Percentiles rank a stretch among this genome's conserved stretches.
phyloP scores from a whole-genome alignment of 2,329 filamentous ascomycete species.

The Pestalotiopsis sp. region DNA sequence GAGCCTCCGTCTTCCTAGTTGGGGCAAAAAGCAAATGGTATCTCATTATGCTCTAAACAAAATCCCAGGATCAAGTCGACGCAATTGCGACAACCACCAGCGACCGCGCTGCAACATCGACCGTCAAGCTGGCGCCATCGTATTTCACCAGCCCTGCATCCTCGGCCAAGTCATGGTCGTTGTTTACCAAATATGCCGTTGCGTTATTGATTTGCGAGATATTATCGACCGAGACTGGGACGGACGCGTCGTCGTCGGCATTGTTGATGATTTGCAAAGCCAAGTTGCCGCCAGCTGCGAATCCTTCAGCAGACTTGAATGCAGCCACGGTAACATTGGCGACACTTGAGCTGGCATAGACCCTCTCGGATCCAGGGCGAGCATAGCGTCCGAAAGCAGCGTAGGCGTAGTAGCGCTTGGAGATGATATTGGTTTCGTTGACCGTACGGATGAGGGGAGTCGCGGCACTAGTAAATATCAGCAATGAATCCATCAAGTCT shows the following conservation, averaged over 20 bases:
- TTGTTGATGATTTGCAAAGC: slow-evolving; percentile 7
- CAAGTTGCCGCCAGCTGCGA: slow-evolving; percentile 1
- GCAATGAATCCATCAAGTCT: not conserved
- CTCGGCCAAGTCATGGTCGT: slow-evolving; percentile 2
- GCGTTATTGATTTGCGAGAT: not conserved
- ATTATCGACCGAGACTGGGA: not conserved
- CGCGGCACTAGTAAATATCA: not conserved
- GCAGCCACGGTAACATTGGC: slow-evolving; percentile 1
- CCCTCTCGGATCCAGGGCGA: not conserved
- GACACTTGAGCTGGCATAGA: slow-evolving; percentile 3
- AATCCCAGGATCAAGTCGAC: not conserved
- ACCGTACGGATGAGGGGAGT: slow-evolving; percentile 3
- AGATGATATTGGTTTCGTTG: slow-evolving; percentile 7
- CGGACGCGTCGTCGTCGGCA: not conserved
- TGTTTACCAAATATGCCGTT: slow-evolving; percentile 2
- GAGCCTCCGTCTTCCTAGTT: not conserved
- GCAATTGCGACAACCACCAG: not conserved
- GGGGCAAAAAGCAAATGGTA: not conserved
- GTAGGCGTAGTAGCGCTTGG: slow-evolving; percentile 7
- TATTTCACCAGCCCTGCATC: not conserved
- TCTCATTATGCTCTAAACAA: not conserved
- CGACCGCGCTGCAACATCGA: not conserved
- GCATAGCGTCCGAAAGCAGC: slow-evolving; percentile 3
- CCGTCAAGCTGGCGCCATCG: not conserved
- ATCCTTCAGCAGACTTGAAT: not conserved